Evolutionary conservation across 2,329 filamentous ascomycete species (phyloP), one percentile per base, ranked within the genome.

Genomic region (Venturia effusa): DNA sequence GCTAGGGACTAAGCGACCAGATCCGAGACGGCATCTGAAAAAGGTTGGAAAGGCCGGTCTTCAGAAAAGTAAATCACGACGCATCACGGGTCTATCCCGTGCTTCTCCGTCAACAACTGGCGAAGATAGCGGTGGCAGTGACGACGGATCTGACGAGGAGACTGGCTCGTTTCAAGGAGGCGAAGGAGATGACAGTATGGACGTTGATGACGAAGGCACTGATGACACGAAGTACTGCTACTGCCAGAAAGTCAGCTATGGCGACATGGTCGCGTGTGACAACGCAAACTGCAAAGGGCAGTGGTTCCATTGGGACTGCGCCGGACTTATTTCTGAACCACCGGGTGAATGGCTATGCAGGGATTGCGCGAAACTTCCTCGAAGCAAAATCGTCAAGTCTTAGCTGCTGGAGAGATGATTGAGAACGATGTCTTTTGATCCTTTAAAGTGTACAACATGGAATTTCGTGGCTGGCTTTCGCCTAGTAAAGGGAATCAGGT

Each of bases 181-280:
- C 34, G 81, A 81, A 64, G 81, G 78, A 10, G 80, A 85, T 64
- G 74, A 79, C 68, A 72, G 79, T 74, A 68, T 74, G 19, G 80
- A 84, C 27, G 86, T 88, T 39, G 88, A 90, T 61, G 88, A 90
- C 64, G 88, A 87, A 51, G 86, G 85, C 63, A 87, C 88, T 67
- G 88, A 92, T 75, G 87, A 88, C 71, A 89, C 78, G 65, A 79
- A 90, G 74, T 94, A 94, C 76, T 94, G 90, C 76, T 81, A 88
- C 37, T 94, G 90, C 74, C 88, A 92, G 73, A 88, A 88, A 69
- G 88, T 92, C 68, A 91, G 88, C 74, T 92, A 89, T 71, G 90
- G 90, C 66, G 88, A 93, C 71, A 94, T 94, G 90, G 89, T 94
- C 67, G 90, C 89, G 37, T 94, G 90, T 77, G 90, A 94, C 78